phyloP scores from a whole-genome alignment of 2,329 filamentous ascomycete species.

The Podosphaera xanthii region DNA sequence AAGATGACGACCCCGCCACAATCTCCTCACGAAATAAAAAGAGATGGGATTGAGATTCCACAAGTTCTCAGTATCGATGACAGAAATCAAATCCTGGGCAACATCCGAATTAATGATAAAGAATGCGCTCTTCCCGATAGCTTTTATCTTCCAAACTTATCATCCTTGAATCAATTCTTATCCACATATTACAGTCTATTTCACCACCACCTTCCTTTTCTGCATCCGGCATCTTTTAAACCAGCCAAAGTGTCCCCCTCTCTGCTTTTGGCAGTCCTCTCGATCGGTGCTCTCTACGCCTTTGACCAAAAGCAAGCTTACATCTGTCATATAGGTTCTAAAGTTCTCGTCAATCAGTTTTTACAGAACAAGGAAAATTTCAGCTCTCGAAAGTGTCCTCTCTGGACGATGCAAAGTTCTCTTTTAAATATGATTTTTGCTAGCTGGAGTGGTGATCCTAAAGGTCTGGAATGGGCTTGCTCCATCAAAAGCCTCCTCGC shows the following conservation, averaged over 20 bases:
- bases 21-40: slow-evolving; percentile 45
- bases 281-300: slow-evolving; percentile 86
- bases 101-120: slow-evolving; percentile 58
- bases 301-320: slow-evolving; percentile 96
- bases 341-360: slow-evolving; percentile 91
- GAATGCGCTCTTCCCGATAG: slow-evolving; percentile 69
- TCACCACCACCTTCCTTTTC: slow-evolving; percentile 86
- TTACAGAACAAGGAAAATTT: slow-evolving; percentile 97
- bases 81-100: slow-evolving; percentile 63
- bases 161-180: slow-evolving; percentile 72
- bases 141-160: slow-evolving; percentile 64
- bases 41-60: slow-evolving; percentile 47
- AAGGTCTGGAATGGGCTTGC: slow-evolving; percentile 94
- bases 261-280: slow-evolving; percentile 69
- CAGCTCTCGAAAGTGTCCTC: slow-evolving; percentile 84
- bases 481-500: slow-evolving; percentile 95
- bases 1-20: slow-evolving; percentile 50
- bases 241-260: slow-evolving; percentile 61
- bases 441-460: slow-evolving; percentile 95
- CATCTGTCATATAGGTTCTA: slow-evolving; percentile 90
- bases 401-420: slow-evolving; percentile 97
- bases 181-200: slow-evolving; percentile 94
- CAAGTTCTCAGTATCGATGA: slow-evolving; percentile 71
- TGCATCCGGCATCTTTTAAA: slow-evolving; percentile 79
- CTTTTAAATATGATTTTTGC: slow-evolving; percentile 97